Evolutionary conservation across 129 eudicot species (phyloP), one percentile per base, ranked within the genome.

Genomic region (Chrysanthemum seticuspe): DNA sequence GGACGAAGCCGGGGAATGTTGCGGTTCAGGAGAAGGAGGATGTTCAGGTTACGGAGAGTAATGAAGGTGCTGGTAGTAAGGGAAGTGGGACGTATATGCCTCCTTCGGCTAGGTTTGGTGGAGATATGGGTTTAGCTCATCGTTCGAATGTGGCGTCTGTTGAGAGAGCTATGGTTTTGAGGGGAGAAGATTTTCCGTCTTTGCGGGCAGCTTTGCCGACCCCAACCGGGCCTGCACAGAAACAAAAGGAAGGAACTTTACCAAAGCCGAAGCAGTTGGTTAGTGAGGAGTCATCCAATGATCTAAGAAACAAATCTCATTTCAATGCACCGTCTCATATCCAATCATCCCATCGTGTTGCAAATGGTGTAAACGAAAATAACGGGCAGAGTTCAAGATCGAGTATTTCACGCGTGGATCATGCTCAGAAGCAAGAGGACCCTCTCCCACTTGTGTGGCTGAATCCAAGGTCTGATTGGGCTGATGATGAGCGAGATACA

Each of bases 401-500:
- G 23, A 85, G 60, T 10, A 64, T 44, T 75, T 34, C 78, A 54
- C 87, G 65, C 5, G 29, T 67, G 73, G 79, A 86, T 81, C 88
- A 74, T 54, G 60, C 78, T 75, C 83, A 74, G 74, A 95, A 83
- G 80, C 84, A 80, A 63, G 96, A 88, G 11, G 83, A 85, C 63
- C 96, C 94, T 10, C 70, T 95, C 59, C 91, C 97, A 27, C 80
- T 85, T 19, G 85, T 90, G 36, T 79, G 82, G 77, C 65, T 88
- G 81, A 90, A 84, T 69, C 94, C 99, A 1, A 95, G 99, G 86
- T 90, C 91, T 82, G 97, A 95, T 74, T 95, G 99, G 99, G 99
- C 94, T 57, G 97, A 95, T 85, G 99, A 95, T 65, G 99, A 95
- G 90, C 87, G 99, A 47, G 99, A 95, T 78, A 95, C 99, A 11